A percentile compares a stretch with the other conserved stretches of the same genome.
phyloP scores from a whole-genome alignment of 1,284 basidiomycete genomes.

The Xerocomus nothofagi region DNA sequence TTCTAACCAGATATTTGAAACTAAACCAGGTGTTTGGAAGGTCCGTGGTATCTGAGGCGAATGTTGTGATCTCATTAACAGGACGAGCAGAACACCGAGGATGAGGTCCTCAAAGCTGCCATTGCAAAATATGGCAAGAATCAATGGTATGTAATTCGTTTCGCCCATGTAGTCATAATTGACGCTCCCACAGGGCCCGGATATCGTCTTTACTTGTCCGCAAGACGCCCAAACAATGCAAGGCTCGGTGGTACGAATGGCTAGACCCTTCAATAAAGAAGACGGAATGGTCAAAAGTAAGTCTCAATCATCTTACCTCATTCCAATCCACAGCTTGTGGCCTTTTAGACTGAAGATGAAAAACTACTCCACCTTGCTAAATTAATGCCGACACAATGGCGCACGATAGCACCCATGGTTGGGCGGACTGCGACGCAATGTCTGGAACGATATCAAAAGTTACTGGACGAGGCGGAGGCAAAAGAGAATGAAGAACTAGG shows the following conservation, averaged over 20 bases:
- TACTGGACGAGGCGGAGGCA: conserved; percentile 95
- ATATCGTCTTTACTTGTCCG: conserved; percentile 97
- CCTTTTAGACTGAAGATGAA: conserved; percentile 86
- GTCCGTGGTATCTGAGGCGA: conserved; percentile 36
- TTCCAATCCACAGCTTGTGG: conserved; percentile 1
- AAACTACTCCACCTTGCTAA: conserved; percentile 98
- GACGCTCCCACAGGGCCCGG: conserved; percentile 71
- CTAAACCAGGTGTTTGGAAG: conserved; percentile 68
- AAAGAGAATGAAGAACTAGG: conserved; percentile 94
- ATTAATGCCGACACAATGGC: conserved; percentile 99
- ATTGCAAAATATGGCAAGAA: conserved; percentile 98
- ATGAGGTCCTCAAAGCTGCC: conserved; percentile 95
- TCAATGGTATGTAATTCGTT: conserved; percentile 64
- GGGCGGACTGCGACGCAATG: conserved; percentile 99
- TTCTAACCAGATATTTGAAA: conserved; percentile 9
- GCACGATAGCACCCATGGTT: conserved; percentile 98
- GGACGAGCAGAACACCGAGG: conserved; percentile 79
- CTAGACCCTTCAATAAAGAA: conserved; percentile 99
- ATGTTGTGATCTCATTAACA: conserved; percentile 9
- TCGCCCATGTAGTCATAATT: not conserved
- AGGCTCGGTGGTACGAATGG: conserved; percentile 99
- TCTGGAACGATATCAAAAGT: conserved; percentile 96
- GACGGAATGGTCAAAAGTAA: conserved; percentile 96
- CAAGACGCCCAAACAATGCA: conserved; percentile 99
- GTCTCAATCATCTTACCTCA: conserved; percentile 9